phyloP scores from a whole-genome alignment of 768 basidiomycete genomes.

The Tylopilus felleus region DNA sequence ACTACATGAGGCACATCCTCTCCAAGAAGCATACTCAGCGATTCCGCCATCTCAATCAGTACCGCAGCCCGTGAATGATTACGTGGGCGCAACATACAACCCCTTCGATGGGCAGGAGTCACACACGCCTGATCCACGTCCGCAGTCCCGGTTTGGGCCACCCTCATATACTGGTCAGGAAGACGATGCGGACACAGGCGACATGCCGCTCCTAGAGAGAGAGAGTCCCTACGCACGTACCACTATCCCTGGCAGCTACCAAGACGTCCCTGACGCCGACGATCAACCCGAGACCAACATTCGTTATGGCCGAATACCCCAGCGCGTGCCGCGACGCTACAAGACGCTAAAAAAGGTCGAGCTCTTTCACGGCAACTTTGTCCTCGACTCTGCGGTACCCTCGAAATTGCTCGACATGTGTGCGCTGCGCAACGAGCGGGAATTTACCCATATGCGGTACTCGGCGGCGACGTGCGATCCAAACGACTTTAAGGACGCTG shows the following conservation, averaged over 20 bases:
- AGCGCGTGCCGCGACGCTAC: constrained; percentile 82
- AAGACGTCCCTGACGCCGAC: constrained; percentile 32
- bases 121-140: constrained; percentile 22
- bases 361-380: constrained; percentile 92
- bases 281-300: constrained; percentile 52
- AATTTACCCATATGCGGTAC: constrained; percentile 96
- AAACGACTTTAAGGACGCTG: constrained; percentile 77
- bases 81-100: constrained; percentile 18
- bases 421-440: constrained; percentile 70
- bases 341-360: constrained; percentile 94
- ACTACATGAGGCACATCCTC: constrained; percentile 15
- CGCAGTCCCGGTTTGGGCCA: constrained; percentile 23
- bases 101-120: constrained; percentile 20
- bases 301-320: constrained; percentile 87
- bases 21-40: constrained; percentile 23
- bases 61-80: constrained; percentile 13
- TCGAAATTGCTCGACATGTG: constrained; percentile 88
- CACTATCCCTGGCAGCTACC: constrained; percentile 45
- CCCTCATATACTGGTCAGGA: constrained; percentile 42
- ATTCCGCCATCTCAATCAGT: constrained; percentile 19
- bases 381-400: constrained; percentile 87
- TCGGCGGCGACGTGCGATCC: constrained; percentile 95
- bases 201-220: constrained; percentile 63
- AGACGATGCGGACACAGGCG: constrained; percentile 51
- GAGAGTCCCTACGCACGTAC: constrained; percentile 34